phyloP scores from a whole-genome alignment of 768 basidiomycete genomes.

The Pulveroboletus sp. region DNA sequence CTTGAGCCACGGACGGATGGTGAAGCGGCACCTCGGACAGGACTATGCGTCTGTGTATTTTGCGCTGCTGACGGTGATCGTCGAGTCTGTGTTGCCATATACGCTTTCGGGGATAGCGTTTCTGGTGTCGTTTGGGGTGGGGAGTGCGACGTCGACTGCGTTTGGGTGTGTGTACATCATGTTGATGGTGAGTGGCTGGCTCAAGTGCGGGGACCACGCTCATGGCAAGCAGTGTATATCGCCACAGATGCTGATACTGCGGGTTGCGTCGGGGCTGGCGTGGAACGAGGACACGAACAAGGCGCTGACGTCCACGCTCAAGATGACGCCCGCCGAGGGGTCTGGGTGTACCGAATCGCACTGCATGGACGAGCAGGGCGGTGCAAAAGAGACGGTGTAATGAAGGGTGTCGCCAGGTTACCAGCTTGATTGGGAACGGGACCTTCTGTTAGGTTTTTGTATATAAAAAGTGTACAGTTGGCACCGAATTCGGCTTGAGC shows the following conservation, averaged over 20 bases:
- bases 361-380: background rate
- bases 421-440: slow-evolving; percentile 12
- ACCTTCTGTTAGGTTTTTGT: background rate
- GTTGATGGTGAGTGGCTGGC: slow-evolving; percentile 20
- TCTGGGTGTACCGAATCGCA: background rate
- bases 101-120: slow-evolving; percentile 25
- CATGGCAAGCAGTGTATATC: slow-evolving; percentile 10
- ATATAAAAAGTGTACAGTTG: too few species aligned
- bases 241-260: slow-evolving; percentile 7
- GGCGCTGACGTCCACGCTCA: slow-evolving; percentile 5
- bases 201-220: background rate
- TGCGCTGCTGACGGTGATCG: slow-evolving; percentile 8
- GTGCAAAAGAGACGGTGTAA: background rate
- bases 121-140: slow-evolving; percentile 18
- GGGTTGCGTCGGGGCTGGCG: slow-evolving; percentile 17
- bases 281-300: slow-evolving; percentile 15
- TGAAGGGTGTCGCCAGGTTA: slow-evolving; percentile 2
- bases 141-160: slow-evolving; percentile 10
- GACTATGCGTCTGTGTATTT: slow-evolving; percentile 23
- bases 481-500: background rate
- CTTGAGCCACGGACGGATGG: slow-evolving; percentile 8
- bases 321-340: slow-evolving; percentile 3
- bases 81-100: slow-evolving; percentile 28
- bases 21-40: slow-evolving; percentile 14
- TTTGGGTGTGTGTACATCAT: slow-evolving; percentile 20